A percentile compares a stretch with the other conserved stretches of the same genome.
Conservation (phyloP, 805 yeast genomes). For the Nakazawaea ernobii region DNA sequence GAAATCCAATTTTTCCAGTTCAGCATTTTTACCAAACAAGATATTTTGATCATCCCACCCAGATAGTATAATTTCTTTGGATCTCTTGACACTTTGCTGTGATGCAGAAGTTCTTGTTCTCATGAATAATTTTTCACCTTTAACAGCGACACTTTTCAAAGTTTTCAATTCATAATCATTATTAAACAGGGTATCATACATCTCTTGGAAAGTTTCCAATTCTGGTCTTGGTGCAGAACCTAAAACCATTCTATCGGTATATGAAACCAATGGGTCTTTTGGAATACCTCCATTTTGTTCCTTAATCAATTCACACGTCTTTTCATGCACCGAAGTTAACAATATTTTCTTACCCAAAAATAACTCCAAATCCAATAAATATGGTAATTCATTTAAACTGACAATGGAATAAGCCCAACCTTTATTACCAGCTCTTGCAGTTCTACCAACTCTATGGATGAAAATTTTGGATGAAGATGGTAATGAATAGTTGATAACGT, state of each 20-base stretch:
- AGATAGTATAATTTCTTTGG: slow-evolving; percentile 65
- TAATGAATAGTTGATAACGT: slow-evolving; percentile 85
- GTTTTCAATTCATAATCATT: slow-evolving; percentile 64
- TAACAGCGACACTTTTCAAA: slow-evolving; percentile 63
- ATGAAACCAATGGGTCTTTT: slow-evolving; percentile 57
- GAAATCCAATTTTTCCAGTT: slow-evolving; percentile 66
- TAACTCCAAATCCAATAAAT: slow-evolving; percentile 81
- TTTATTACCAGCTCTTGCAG: slow-evolving; percentile 96
- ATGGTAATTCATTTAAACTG: slow-evolving; percentile 81
- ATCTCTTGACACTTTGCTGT: slow-evolving; percentile 74
- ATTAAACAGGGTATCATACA: slow-evolving; percentile 53
- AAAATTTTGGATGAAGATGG: slow-evolving; percentile 93
- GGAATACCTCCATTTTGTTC: slow-evolving; percentile 29
- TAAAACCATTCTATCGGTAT: slow-evolving; percentile 69
- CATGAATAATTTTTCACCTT: slow-evolving; percentile 85
- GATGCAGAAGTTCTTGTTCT: slow-evolving; percentile 87
- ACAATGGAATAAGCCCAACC: slow-evolving; percentile 98
- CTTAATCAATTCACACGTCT: slow-evolving; percentile 48
- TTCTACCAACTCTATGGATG: slow-evolving; percentile 97
- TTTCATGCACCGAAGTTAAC: slow-evolving; percentile 63
- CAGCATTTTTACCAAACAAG: slow-evolving; percentile 70
- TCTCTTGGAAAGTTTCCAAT: slow-evolving; percentile 68
- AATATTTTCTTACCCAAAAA: slow-evolving; percentile 81
- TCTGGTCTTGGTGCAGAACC: slow-evolving; percentile 76
- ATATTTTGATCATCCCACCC: slow-evolving; percentile 92